A percentile compares a stretch with the other conserved stretches of the same genome.
Evolutionary conservation across 768 basidiomycete genomes (phyloP).

Genomic region (Russula brevipes): DNA sequence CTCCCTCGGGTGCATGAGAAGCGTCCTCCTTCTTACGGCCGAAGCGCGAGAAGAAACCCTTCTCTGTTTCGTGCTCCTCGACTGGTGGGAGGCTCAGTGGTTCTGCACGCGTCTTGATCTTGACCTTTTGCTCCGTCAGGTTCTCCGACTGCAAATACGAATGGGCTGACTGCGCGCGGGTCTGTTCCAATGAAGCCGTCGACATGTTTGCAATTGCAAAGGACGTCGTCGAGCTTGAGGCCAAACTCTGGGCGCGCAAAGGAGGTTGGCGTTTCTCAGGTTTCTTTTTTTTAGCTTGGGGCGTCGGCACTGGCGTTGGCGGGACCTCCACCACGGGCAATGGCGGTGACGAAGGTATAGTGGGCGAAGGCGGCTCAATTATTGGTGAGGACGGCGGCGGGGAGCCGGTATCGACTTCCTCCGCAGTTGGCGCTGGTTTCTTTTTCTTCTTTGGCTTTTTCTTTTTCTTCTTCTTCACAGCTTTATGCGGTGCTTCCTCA

Average conservation of each 20-base stretch:
- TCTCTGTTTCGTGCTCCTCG: constrained; percentile 36
- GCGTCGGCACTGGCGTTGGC: neutral
- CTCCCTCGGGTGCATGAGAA: constrained; percentile 15
- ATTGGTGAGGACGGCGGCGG: constrained; percentile 25
- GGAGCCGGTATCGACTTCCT: constrained; percentile 21
- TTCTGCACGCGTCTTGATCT: constrained; percentile 66
- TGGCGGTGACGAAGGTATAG: neutral
- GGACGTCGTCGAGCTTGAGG: constrained; percentile 23
- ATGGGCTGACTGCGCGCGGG: constrained; percentile 61
- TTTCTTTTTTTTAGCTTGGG: constrained; percentile 16
- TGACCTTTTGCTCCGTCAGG: constrained; percentile 46
- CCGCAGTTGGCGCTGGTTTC: constrained; percentile 31
- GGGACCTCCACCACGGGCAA: neutral
- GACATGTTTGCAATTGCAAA: constrained; percentile 31
- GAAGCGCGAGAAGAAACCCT: constrained; percentile 51
- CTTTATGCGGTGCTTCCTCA: constrained; percentile 45
- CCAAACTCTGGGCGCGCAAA: constrained; percentile 23
- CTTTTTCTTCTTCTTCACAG: constrained; percentile 62
- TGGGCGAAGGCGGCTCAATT: constrained; percentile 6
- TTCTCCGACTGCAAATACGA: constrained; percentile 59
- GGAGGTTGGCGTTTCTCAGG: constrained; percentile 6
- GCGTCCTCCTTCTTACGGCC: constrained; percentile 36
- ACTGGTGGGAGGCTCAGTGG: constrained; percentile 48
- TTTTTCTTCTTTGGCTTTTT: constrained; percentile 74
- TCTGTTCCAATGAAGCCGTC: constrained; percentile 39